Conservation (phyloP, 2,329 filamentous ascomycete genomes). For the Colletotrichum endophyticum region DNA sequence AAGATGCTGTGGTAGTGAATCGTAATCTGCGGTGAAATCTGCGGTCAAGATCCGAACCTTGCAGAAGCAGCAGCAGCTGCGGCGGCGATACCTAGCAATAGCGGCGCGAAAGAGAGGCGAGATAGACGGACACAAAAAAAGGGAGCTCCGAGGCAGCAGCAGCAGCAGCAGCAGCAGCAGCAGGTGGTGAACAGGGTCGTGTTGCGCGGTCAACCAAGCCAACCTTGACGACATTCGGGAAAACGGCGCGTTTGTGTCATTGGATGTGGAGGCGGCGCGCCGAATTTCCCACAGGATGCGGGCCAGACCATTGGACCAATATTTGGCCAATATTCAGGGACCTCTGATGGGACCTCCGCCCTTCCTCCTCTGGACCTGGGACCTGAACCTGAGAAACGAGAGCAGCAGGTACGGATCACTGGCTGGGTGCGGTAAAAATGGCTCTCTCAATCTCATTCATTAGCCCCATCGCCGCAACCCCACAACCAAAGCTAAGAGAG, state of each 20-base stretch:
- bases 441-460: background rate
- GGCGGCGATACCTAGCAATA: background rate
- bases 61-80: background rate
- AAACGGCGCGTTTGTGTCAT: background rate
- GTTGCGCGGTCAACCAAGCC: background rate
- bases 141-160: background rate
- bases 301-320: background rate
- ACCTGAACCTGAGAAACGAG: background rate
- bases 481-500: background rate
- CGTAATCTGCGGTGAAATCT: slow-evolving; percentile 5
- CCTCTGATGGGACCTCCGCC: background rate
- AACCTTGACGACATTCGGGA: background rate
- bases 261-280: background rate
- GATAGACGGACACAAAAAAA: background rate
- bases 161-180: background rate
- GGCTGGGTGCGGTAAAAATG: background rate
- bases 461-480: background rate
- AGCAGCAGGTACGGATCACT: background rate
- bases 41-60: slow-evolving; percentile 3
- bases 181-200: background rate
- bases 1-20: background rate
- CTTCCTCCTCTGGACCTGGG: background rate
- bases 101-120: background rate
- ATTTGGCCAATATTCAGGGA: slow-evolving; percentile 4
- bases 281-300: background rate